Evolutionary conservation across 768 basidiomycete species (phyloP).

Genomic region (Tylopilus sp.): DNA sequence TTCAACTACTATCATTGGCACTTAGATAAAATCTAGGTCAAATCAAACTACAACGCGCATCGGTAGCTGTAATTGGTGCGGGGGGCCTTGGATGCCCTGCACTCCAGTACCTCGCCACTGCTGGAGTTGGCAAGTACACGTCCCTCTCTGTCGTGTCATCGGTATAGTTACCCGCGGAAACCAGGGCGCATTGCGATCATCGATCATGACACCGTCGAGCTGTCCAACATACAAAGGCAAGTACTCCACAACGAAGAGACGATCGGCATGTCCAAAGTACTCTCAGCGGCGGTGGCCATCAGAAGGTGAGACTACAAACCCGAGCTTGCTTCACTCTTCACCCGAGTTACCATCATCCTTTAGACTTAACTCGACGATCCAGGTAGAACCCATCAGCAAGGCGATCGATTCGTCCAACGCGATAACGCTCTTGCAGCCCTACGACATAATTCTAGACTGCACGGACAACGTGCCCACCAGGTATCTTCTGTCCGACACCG

Average conservation of each 20-base stretch:
- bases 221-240: slow-evolving; percentile 91
- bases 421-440: slow-evolving; percentile 51
- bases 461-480: slow-evolving; percentile 92
- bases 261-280: slow-evolving; percentile 75
- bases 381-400: slow-evolving; percentile 49
- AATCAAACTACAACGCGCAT: slow-evolving; percentile 69
- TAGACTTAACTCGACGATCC: slow-evolving; percentile 76
- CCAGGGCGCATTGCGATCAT: slow-evolving; percentile 83
- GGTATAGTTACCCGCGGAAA: slow-evolving; percentile 4
- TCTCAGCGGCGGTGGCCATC: slow-evolving; percentile 73
- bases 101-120: slow-evolving; percentile 88
- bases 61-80: slow-evolving; percentile 87
- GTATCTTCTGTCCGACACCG: slow-evolving; percentile 87
- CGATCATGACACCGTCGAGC: slow-evolving; percentile 84
- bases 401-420: slow-evolving; percentile 66
- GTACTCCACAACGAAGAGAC: slow-evolving; percentile 76
- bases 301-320: slow-evolving; percentile 42
- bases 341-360: not conserved
- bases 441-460: slow-evolving; percentile 86
- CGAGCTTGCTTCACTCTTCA: not conserved
- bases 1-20: too few relatives aligned
- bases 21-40: slow-evolving; percentile 57
- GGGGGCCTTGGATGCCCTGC: slow-evolving; percentile 97
- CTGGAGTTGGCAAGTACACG: slow-evolving; percentile 73
- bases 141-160: not conserved